phyloP scores from a whole-genome alignment of 208 protist genomes.

The Herpetomonas muscarum region DNA sequence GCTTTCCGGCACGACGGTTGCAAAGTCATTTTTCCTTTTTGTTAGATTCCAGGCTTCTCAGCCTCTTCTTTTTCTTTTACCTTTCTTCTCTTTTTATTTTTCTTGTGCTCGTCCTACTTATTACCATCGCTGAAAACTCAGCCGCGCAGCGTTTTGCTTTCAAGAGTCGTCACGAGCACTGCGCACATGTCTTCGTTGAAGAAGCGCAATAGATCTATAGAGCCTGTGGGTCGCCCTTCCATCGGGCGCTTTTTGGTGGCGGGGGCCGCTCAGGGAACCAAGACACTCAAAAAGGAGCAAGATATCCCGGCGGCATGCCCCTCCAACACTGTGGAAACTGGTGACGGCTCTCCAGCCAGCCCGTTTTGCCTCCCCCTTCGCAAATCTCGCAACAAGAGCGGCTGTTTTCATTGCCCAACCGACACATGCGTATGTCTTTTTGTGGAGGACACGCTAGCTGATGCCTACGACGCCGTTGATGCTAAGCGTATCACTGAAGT shows the following conservation, averaged over 20 bases:
- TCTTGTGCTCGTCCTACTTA: not conserved
- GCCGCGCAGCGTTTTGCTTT: not conserved
- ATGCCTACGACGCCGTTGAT: constrained; percentile 34
- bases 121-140: not conserved
- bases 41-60: constrained; percentile 31
- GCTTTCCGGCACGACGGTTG: not conserved
- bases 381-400: constrained; percentile 39
- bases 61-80: constrained; percentile 18
- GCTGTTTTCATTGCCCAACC: constrained; percentile 57
- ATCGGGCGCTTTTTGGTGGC: constrained; percentile 37
- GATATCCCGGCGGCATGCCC: constrained; percentile 11
- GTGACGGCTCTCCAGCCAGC: constrained; percentile 39
- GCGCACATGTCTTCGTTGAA: constrained; percentile 10
- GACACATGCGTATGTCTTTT: constrained; percentile 44
- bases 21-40: not conserved
- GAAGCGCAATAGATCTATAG: not conserved
- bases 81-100: constrained; percentile 6
- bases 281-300: constrained; percentile 7
- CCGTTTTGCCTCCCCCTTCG: constrained; percentile 55
- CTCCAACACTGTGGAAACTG: constrained; percentile 22
- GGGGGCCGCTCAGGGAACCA: constrained; percentile 20
- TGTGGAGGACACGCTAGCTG: constrained; percentile 42
- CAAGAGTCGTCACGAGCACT: no score
- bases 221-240: not conserved
- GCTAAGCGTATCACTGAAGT: constrained; percentile 74